Percentiles rank a stretch among this genome's conserved stretches.
phyloP scores from a whole-genome alignment of 2,329 filamentous ascomycete genomes.

The Chalaropsis ovoidea region DNA sequence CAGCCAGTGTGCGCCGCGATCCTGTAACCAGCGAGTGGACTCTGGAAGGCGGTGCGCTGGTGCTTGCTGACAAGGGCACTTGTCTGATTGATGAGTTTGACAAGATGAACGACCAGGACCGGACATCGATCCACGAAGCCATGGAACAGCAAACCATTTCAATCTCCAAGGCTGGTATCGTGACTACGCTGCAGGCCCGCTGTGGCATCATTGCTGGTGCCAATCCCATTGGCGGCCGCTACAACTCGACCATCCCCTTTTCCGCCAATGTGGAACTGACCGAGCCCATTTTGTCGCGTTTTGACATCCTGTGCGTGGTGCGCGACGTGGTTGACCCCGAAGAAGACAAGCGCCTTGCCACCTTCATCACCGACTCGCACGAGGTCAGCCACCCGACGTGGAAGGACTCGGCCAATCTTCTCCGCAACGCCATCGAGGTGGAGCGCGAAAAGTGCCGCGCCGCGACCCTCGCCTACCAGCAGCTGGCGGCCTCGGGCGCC shows the following conservation, averaged over 20 bases:
- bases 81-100: constrained; percentile 98
- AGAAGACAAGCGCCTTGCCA: constrained; percentile 86
- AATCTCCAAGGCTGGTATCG: constrained; percentile 96
- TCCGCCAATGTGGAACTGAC: constrained; percentile 94
- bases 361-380: constrained; percentile 91
- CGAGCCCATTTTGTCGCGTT: constrained; percentile 93
- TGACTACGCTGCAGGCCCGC: constrained; percentile 89
- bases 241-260: constrained; percentile 93
- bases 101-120: constrained; percentile 99
- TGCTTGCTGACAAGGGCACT: constrained; percentile 87
- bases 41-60: constrained; percentile 85
- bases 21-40: constrained; percentile 96
- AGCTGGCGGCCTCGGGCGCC: constrained; percentile 15
- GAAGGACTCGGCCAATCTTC: constrained; percentile 33
- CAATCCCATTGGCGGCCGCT: constrained; percentile 90
- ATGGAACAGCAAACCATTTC: constrained; percentile 99
- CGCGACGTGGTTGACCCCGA: constrained; percentile 85
- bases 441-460: constrained; percentile 33
- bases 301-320: constrained; percentile 93
- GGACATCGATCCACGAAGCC: constrained; percentile 96
- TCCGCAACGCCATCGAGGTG: constrained; percentile 52
- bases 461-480: constrained; percentile 15
- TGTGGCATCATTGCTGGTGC: constrained; percentile 95
- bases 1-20: constrained; percentile 88
- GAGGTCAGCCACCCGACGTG: constrained; percentile 70